Evolutionary conservation across 1,139 yeast genomes (phyloP), one percentile per base, ranked within the genome.

Genomic region (Scheffersomyces parashehatae): DNA sequence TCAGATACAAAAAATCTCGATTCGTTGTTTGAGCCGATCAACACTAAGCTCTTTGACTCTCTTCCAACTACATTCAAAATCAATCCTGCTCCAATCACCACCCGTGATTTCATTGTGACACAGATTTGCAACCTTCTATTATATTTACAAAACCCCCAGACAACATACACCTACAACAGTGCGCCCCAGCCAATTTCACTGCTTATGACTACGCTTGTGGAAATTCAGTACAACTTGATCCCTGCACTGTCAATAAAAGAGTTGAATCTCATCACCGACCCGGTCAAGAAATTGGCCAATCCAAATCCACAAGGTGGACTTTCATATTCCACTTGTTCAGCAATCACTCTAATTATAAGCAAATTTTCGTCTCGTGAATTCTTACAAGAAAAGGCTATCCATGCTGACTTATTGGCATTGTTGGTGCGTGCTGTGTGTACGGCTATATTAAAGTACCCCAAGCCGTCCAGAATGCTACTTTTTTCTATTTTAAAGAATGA

Each of bases 361-460:
- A 69, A 68, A 39, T 68, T 81, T 41, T 71, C 85, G 0, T 56
- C 70, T 6, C 61, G 68, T 20, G 52, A 61, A 1, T 75, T 77
- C 47, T 56, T 83, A 34, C 55, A 68, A 10, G 78, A 72, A 9
- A 67, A 67, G 38, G 62, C 75, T n/a, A 58, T 67, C 45, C 79
- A 85, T 56, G 64, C 83, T 14, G 86, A 83, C 49, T 59, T 82
- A 32, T 62, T 88, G 32, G 85, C 90, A 0, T 59, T 85, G 14
- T 37, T 85, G 13, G 51, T 85, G 2, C 66, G 87, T 44, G 68
- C 85, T 0, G 59, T 83, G 2, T 71, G 82, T 41, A 77, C 78
- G 24, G 73, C 83, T 2, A 64, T 78, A 5, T 59, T 77, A 5
- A 73, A 81, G 40, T 58, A 69, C 48, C 82, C 81, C 3, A 62